Conservation (phyloP, 2,329 filamentous ascomycete genomes). For the Xylogone sp. region DNA sequence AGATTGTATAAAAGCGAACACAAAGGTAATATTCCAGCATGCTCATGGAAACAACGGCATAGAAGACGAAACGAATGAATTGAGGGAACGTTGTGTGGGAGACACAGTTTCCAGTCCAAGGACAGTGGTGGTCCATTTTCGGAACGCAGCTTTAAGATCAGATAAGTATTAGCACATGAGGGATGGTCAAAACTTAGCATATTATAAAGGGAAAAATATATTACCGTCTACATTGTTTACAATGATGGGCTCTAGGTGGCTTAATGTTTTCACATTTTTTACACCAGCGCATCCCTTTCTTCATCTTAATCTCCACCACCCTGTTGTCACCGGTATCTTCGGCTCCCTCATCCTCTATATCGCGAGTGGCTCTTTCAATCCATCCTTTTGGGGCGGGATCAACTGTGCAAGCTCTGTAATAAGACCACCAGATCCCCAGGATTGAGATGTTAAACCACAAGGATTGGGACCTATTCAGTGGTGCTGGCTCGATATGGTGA, state of each 20-base stretch:
- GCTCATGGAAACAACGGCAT: conserved; percentile 59
- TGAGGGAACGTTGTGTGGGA: conserved; percentile 78
- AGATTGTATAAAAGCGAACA: conserved; percentile 55
- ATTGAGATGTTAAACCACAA: conserved; percentile 65
- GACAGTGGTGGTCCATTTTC: conserved; percentile 84
- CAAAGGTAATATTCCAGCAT: conserved; percentile 57
- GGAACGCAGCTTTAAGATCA: conserved; percentile 55
- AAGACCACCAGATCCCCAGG: conserved; percentile 63
- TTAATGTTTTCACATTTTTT: conserved; percentile 72
- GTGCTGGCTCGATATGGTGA: conserved; percentile 55
- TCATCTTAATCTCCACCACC: conserved; percentile 21
- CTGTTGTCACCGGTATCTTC: conserved; percentile 16
- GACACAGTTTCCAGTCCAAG: conserved; percentile 81
- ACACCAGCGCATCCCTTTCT: conserved; percentile 56
- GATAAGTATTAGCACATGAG: conserved; percentile 4
- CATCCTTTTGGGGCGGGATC: conserved; percentile 51
- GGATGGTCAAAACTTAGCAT: no score
- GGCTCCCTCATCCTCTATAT: conserved; percentile 21
- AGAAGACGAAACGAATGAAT: conserved; percentile 75
- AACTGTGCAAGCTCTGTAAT: conserved; percentile 57
- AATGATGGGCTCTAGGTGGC: conserved; percentile 77
- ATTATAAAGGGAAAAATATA: conserved; percentile 1
- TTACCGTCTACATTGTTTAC: conserved; percentile 65
- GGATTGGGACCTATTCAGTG: conserved; percentile 53
- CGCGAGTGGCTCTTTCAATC: conserved; percentile 14